Conservation (phyloP, 164 flowering plant species). For the Akebia trifoliata region DNA sequence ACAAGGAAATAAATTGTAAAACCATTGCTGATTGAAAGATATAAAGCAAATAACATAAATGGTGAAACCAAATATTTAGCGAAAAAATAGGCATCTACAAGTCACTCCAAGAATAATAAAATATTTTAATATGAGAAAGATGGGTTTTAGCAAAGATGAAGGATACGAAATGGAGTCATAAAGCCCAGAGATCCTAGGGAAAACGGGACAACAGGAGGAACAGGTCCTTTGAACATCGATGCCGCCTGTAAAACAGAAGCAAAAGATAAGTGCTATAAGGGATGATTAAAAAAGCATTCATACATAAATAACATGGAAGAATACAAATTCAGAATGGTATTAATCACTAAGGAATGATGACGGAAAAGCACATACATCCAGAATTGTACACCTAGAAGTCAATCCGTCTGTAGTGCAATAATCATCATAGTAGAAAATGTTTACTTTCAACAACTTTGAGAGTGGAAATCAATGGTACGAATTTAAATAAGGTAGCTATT, state of each 20-base stretch:
- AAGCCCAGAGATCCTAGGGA: constrained; percentile 95
- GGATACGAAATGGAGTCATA: constrained; percentile 99
- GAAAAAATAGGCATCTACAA: not conserved
- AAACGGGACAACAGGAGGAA: constrained; percentile 93
- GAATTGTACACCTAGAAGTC: too few relatives aligned
- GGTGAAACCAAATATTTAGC: not conserved
- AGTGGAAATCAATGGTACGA: not conserved
- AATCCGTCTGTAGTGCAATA: too few relatives aligned
- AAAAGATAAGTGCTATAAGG: constrained; percentile 4
- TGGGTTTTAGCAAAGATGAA: constrained; percentile 10
- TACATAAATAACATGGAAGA: not conserved
- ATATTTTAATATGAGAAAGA: not conserved
- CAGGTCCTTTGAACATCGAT: constrained; percentile 97
- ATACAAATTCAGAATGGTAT: not conserved
- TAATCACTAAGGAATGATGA: not conserved
- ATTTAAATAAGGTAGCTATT: not conserved
- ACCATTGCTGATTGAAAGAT: not conserved
- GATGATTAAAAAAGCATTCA: not conserved
- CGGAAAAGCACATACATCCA: not conserved
- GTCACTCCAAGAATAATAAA: not conserved
- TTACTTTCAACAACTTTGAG: not conserved
- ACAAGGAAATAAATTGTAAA: not conserved
- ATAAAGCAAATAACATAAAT: not conserved
- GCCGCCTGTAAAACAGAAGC: constrained; percentile 68
- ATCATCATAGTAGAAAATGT: not conserved